phyloP scores from a whole-genome alignment of 2,329 filamentous ascomycete species.

The Annulohypoxylon truncatum region DNA sequence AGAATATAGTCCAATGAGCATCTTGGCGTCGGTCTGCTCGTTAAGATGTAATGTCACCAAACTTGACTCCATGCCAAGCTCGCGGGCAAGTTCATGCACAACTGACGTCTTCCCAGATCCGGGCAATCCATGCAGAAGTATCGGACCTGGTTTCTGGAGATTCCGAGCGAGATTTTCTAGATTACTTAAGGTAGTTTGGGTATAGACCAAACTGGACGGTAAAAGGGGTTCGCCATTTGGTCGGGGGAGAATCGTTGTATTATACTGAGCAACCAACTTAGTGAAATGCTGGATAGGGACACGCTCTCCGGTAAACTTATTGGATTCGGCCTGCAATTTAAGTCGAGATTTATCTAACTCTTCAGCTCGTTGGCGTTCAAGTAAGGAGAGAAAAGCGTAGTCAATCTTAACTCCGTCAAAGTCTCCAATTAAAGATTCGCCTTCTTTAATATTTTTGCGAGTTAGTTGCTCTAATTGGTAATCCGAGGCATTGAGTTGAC shows the following conservation, averaged over 20 bases:
- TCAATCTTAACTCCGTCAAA: constrained; percentile 84
- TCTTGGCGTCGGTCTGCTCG: constrained; percentile 97
- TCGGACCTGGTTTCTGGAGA: constrained; percentile 75
- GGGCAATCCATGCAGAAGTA: constrained; percentile 83
- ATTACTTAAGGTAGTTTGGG: constrained; percentile 78
- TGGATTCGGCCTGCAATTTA: constrained; percentile 49
- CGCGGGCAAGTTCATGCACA: constrained; percentile 82
- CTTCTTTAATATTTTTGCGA: constrained; percentile 69
- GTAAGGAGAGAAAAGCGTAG: constrained; percentile 76
- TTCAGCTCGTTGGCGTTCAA: constrained; percentile 66
- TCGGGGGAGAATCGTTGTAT: constrained; percentile 74
- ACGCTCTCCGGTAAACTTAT: constrained; percentile 33
- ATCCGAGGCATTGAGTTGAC: constrained; percentile 84
- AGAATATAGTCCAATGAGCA: constrained; percentile 93
- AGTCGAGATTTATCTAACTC: constrained; percentile 57
- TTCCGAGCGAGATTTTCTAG: constrained; percentile 74
- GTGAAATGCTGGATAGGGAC: constrained; percentile 62
- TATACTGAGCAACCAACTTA: constrained; percentile 72
- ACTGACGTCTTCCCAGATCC: constrained; percentile 93
- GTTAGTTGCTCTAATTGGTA: constrained; percentile 79
- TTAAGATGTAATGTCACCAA: constrained; percentile 97
- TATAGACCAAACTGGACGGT: constrained; percentile 71
- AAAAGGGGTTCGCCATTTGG: constrained; percentile 62
- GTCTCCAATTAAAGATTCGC: constrained; percentile 71
- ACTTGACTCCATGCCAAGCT: constrained; percentile 79